A percentile compares a stretch with the other conserved stretches of the same genome.
Evolutionary conservation across 2,329 filamentous ascomycete genomes (phyloP).

Genomic region (Conoideocrella luteorostrata): DNA sequence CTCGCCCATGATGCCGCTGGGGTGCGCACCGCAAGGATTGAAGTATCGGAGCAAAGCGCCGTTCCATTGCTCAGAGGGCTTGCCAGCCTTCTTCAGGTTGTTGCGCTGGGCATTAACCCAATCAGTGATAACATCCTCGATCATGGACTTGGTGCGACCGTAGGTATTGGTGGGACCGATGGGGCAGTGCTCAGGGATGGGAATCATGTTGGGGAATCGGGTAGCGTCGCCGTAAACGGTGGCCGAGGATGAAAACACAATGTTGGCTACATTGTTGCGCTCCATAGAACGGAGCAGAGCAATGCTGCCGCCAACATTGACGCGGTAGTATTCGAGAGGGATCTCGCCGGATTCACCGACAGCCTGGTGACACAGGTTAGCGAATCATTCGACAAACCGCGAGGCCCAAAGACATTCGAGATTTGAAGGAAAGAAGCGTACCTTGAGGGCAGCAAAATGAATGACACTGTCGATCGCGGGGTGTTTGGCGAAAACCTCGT

Average conservation of each 20-base stretch:
- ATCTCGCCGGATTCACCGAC: conserved; percentile 93
- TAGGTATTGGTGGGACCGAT: conserved; percentile 97
- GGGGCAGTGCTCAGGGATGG: conserved; percentile 94
- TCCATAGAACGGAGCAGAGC: conserved; percentile 81
- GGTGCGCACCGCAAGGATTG: conserved; percentile 93
- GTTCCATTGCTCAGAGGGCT: conserved; percentile 79
- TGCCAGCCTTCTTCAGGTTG: conserved; percentile 72
- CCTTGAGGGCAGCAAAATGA: conserved; percentile 97
- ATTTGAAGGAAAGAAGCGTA: too few species aligned
- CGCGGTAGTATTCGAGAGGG: conserved; percentile 93
- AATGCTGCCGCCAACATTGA: conserved; percentile 92
- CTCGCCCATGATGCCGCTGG: conserved; percentile 95
- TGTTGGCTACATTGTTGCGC: conserved; percentile 86
- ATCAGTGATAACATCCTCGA: conserved; percentile 89
- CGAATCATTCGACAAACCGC: too few species aligned
- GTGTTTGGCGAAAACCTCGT: conserved; percentile 82
- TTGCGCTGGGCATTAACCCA: conserved; percentile 80
- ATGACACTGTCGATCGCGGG: conserved; percentile 96
- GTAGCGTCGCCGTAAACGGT: conserved; percentile 98
- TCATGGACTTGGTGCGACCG: conserved; percentile 89
- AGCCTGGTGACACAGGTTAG: conserved; percentile 50
- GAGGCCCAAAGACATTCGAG: too few species aligned
- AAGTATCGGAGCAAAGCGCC: conserved; percentile 92
- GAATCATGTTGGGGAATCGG: conserved; percentile 95
- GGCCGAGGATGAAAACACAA: conserved; percentile 96